Evolutionary conservation across 257 asterid genomes (phyloP).

Genomic region (Solanum tarapatanum): DNA sequence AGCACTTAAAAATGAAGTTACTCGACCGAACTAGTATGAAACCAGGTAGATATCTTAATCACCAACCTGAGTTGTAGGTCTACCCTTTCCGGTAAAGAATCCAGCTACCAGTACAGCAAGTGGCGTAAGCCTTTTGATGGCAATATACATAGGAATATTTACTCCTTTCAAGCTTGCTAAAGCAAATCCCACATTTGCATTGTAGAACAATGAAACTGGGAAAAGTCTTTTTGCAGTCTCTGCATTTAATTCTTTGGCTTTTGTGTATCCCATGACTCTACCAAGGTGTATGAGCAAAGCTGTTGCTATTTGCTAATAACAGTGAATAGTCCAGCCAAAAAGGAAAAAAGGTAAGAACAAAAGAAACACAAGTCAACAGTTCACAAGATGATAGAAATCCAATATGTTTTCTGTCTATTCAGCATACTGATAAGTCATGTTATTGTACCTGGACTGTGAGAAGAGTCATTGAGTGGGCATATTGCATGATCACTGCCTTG

Average conservation of each 20-base stretch:
- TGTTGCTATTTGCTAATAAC: slow-evolving; percentile 80
- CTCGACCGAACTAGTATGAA: background rate
- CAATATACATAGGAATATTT: slow-evolving; percentile 97
- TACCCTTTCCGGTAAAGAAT: slow-evolving; percentile 76
- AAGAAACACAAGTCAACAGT: slow-evolving; percentile 18
- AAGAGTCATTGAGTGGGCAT: slow-evolving; percentile 78
- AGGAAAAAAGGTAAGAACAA: slow-evolving; percentile 1
- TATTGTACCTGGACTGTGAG: slow-evolving; percentile 70
- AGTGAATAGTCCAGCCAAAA: slow-evolving; percentile 19
- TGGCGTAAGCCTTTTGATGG: slow-evolving; percentile 96
- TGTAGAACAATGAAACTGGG: slow-evolving; percentile 85
- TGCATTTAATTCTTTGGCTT: slow-evolving; percentile 50
- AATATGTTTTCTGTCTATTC: background rate
- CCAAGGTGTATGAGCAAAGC: slow-evolving; percentile 72
- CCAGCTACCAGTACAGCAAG: slow-evolving; percentile 93
- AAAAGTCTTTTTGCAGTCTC: slow-evolving; percentile 74
- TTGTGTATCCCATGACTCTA: slow-evolving; percentile 69
- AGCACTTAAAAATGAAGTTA: background rate
- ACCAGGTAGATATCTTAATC: background rate
- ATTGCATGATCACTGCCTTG: slow-evolving; percentile 91
- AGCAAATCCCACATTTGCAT: slow-evolving; percentile 96
- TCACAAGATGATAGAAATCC: background rate
- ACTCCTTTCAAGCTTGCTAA: slow-evolving; percentile 97
- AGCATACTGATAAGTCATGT: background rate
- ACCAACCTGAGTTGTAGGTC: slow-evolving; percentile 79